Conservation (phyloP, 192 early-diverging fungal species). For the Pecoramyces ruminantium region DNA sequence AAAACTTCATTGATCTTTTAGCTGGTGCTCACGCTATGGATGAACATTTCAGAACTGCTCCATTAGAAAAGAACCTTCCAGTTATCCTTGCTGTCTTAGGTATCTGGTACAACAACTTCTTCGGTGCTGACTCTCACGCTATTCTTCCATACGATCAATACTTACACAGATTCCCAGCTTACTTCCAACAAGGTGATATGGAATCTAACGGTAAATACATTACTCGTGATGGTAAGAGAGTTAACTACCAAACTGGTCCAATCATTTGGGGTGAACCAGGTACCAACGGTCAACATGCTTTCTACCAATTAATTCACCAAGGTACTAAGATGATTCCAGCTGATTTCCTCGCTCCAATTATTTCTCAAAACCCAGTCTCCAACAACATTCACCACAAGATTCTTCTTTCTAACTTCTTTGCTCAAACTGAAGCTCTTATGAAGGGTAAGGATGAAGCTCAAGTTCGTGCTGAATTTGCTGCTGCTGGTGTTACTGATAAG, state of each 20-base stretch:
- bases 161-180: slow-evolving; percentile 91
- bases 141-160: slow-evolving; percentile 99
- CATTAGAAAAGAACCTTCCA: slow-evolving; percentile 86
- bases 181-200: slow-evolving; percentile 99
- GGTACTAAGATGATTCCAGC: slow-evolving; percentile 84
- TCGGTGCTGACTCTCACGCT: slow-evolving; percentile 78
- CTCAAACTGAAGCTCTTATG: slow-evolving; percentile 96
- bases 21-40: slow-evolving; percentile 93
- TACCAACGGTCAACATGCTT: slow-evolving; percentile 98
- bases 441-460: slow-evolving; percentile 68
- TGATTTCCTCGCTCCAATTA: slow-evolving; percentile 91
- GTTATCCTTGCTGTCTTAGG: slow-evolving; percentile 76
- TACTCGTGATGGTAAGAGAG: slow-evolving; percentile 58
- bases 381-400: slow-evolving; percentile 82
- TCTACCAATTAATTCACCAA: slow-evolving; percentile 99
- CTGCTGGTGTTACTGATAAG: slow-evolving; percentile 24
- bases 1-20: slow-evolving; percentile 84
- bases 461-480: slow-evolving; percentile 63
- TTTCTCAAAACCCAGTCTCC: slow-evolving; percentile 80
- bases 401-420: slow-evolving; percentile 97
- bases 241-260: slow-evolving; percentile 79
- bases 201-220: slow-evolving; percentile 96
- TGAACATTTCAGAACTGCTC: slow-evolving; percentile 77
- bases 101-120: slow-evolving; percentile 99
- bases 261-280: slow-evolving; percentile 99